Conservation (phyloP, 495 filamentous ascomycete species). For the Geoglossum glabrum region DNA sequence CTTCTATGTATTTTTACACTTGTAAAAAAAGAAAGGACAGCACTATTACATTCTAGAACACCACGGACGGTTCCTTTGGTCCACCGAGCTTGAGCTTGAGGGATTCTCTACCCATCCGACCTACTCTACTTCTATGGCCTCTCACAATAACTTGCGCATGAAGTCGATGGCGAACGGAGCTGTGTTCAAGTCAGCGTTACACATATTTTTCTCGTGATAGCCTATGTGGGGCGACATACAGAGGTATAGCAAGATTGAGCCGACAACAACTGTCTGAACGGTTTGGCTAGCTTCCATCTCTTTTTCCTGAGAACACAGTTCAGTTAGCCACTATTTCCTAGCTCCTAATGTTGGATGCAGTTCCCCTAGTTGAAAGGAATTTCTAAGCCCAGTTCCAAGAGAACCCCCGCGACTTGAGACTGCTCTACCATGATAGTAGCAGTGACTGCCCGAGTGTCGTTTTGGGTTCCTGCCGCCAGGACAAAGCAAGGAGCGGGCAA, state of each 20-base stretch:
- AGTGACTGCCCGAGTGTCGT: background rate
- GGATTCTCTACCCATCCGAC: background rate
- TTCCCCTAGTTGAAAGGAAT: background rate
- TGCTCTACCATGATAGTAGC: background rate
- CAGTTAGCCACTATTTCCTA: background rate
- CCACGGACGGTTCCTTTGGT: background rate
- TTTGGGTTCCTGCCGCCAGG: background rate
- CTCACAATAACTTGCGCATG: constrained; percentile 51
- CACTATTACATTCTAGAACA: background rate
- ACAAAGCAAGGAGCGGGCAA: background rate
- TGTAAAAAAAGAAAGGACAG: background rate
- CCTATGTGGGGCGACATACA: constrained; percentile 34
- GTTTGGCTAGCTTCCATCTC: constrained; percentile 53
- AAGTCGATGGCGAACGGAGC: constrained; percentile 72
- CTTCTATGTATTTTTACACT: background rate
- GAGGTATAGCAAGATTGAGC: constrained; percentile 55
- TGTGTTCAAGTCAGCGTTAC: constrained; percentile 15
- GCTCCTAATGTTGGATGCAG: background rate
- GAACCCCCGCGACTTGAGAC: background rate
- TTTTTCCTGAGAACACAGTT: constrained; percentile 24
- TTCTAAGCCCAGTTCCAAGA: background rate
- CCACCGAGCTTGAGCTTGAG: background rate
- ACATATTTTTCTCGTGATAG: constrained; percentile 1
- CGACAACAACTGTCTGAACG: constrained; percentile 38
- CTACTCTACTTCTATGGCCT: background rate